phyloP scores from a whole-genome alignment of 1,284 basidiomycete genomes.

The Fistulinella cinereoalba region DNA sequence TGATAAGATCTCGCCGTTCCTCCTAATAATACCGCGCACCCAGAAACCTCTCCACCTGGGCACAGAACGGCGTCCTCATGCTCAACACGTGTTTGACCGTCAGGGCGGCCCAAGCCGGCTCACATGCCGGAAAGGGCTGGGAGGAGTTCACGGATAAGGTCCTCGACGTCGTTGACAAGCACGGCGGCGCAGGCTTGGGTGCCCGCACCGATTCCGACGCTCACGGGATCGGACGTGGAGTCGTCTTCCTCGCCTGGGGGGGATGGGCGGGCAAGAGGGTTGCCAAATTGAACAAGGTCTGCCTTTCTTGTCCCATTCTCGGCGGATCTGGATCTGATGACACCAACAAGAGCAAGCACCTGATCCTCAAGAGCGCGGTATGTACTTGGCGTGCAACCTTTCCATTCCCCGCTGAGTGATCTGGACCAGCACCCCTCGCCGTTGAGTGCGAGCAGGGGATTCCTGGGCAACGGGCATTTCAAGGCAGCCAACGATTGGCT shows the following conservation, averaged over 20 bases:
- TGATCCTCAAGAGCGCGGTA: slow-evolving; percentile 80
- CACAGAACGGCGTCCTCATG: slow-evolving; percentile 85
- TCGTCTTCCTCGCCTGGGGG: slow-evolving; percentile 92
- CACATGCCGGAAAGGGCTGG: slow-evolving; percentile 85
- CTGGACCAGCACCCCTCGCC: slow-evolving; percentile 74
- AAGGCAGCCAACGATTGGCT: slow-evolving; percentile 84
- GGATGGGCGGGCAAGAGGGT: slow-evolving; percentile 84
- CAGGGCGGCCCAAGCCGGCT: slow-evolving; percentile 69
- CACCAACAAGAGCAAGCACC: slow-evolving; percentile 69
- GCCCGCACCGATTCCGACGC: slow-evolving; percentile 38
- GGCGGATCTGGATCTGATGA: slow-evolving; percentile 21
- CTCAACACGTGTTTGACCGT: slow-evolving; percentile 92
- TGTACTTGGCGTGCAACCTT: slow-evolving; percentile 29
- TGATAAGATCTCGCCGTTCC: slow-evolving; percentile 21
- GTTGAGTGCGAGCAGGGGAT: slow-evolving; percentile 77
- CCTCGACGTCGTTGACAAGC: slow-evolving; percentile 67
- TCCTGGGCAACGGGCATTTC: slow-evolving; percentile 92
- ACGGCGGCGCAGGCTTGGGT: slow-evolving; percentile 72
- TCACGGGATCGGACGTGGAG: slow-evolving; percentile 61
- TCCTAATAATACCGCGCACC: slow-evolving; percentile 10
- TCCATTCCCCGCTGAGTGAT: slow-evolving; percentile 22
- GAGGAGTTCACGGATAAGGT: slow-evolving; percentile 79
- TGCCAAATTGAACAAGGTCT: slow-evolving; percentile 73
- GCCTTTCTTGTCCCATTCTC: slow-evolving; percentile 22
- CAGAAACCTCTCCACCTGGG: slow-evolving; percentile 80